Evolutionary conservation across 2,329 filamentous ascomycete genomes (phyloP), one percentile per base, ranked within the genome.

Genomic region (Stagonosporopsis tanaceti): DNA sequence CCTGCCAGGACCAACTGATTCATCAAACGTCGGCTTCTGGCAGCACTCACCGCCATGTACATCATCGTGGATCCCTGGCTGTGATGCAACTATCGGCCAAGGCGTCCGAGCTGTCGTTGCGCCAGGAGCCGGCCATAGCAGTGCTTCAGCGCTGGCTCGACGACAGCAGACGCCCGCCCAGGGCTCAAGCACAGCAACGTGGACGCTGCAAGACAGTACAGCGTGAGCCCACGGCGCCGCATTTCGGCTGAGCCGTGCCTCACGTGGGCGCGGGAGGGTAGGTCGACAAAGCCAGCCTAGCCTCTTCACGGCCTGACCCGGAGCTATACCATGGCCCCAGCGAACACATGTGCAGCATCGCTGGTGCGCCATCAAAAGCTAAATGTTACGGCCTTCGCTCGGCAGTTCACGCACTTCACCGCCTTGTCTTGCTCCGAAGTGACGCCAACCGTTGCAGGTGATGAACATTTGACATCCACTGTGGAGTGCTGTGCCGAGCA

Each of bases 361-460:
- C 60, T 61, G 61, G 64, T 60, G 59, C 57, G 53, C 51, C 60
- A 50, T 60, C 45, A 22, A 58, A 62, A 63, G 64, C 63, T 71
- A 67, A 59, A 66, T 57, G 65, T 67, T 63, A 67, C 71, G 67
- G 65, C 61, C 61, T 51, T 62, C 44, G 56, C 62, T 59, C 70
- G 67, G 69, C 69, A 73, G 62, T 75, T 75, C 68, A 70, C 70
- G 71, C 70, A 66, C 53, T 70, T 69, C 64, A 72, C 69, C 69
- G 67, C 70, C 65, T 62, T 62, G 54, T 69, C 61, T 63, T 57
- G 44, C 61, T 52, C 60, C 59, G 58, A 61, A 44, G 50, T 47
- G 35, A 50, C 39, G 57, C 52, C 59, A 60, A 45, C 58, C 50
- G 60, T 59, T 52, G 60, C 42, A 47, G 38, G 50, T 57, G 56